Evolutionary conservation across 768 basidiomycete species (phyloP).

Genomic region (Tricholoma matsutake): DNA sequence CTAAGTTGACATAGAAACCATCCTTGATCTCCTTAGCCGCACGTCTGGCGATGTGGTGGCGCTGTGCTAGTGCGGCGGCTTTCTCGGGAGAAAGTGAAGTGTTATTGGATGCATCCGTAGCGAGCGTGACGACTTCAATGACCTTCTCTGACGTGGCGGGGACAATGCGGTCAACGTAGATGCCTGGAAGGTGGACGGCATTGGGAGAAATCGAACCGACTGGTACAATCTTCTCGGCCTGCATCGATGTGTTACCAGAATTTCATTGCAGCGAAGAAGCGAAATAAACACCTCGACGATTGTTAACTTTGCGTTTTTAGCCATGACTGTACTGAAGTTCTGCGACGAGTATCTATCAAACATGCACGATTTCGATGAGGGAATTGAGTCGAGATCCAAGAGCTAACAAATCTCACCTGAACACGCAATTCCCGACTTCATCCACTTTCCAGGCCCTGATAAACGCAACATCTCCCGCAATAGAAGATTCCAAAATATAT

Average conservation of each 20-base stretch:
- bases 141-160: constrained; percentile 70
- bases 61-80: constrained; percentile 48
- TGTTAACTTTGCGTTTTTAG: constrained; percentile 82
- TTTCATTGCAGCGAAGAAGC: not conserved
- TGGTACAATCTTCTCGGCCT: constrained; percentile 91
- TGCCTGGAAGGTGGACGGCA: constrained; percentile 77
- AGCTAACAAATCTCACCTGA: constrained; percentile 51
- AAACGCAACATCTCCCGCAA: constrained; percentile 81
- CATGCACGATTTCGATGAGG: not conserved
- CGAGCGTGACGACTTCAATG: constrained; percentile 74
- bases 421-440: constrained; percentile 86
- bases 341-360: constrained; percentile 71
- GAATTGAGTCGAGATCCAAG: not conserved
- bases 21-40: constrained; percentile 89
- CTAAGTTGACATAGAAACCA: constrained; percentile 85
- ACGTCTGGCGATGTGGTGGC: constrained; percentile 77
- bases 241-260: not conserved
- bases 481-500: constrained; percentile 79
- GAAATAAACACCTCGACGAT: constrained; percentile 69
- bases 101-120: constrained; percentile 39
- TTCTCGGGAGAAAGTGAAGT: constrained; percentile 43
- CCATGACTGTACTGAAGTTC: constrained; percentile 88
- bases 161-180: constrained; percentile 90
- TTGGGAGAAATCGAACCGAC: constrained; percentile 78
- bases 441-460: constrained; percentile 91